These are phyloP conservation scores for Botrytis tulipae DNA, from an alignment of 2,329 filamentous ascomycete genomes.

Conservation along the genomic window DNA sequence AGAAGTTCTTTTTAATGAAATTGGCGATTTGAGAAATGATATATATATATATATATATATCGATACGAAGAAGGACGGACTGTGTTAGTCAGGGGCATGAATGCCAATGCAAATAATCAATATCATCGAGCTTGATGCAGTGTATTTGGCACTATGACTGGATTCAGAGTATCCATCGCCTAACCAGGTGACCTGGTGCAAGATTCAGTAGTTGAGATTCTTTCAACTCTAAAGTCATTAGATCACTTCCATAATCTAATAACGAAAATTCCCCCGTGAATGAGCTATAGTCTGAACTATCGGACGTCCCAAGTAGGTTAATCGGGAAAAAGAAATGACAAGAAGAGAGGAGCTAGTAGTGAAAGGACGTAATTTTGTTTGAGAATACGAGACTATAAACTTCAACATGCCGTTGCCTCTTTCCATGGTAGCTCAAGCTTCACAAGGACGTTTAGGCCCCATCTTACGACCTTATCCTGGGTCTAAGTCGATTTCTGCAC, in stretches of 20 bases:
- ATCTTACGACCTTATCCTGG: neutral
- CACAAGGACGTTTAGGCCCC: neutral
- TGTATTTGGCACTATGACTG: neutral
- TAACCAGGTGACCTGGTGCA: neutral
- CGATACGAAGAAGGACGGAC: too few relatives aligned
- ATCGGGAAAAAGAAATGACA: neutral
- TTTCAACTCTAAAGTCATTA: neutral
- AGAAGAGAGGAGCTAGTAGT: neutral
- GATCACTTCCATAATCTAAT: neutral
- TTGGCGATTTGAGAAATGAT: too few relatives aligned
- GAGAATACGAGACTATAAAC: neutral
- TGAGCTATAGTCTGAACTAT: neutral
- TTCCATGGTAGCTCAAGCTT: neutral
- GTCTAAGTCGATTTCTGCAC: too few relatives aligned
- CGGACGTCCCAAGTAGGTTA: too few relatives aligned
- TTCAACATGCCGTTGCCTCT: neutral
- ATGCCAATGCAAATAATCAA: neutral
- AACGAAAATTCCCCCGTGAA: neutral
- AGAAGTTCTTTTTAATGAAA: neutral
- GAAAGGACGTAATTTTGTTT: too few relatives aligned
- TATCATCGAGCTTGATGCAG: neutral
- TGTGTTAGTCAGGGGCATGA: too few relatives aligned
- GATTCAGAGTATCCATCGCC: neutral
- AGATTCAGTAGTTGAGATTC: neutral
- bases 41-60: too few relatives aligned